Conservation (phyloP, 2,329 filamentous ascomycete genomes). For the Colletotrichum cordylinicola region DNA sequence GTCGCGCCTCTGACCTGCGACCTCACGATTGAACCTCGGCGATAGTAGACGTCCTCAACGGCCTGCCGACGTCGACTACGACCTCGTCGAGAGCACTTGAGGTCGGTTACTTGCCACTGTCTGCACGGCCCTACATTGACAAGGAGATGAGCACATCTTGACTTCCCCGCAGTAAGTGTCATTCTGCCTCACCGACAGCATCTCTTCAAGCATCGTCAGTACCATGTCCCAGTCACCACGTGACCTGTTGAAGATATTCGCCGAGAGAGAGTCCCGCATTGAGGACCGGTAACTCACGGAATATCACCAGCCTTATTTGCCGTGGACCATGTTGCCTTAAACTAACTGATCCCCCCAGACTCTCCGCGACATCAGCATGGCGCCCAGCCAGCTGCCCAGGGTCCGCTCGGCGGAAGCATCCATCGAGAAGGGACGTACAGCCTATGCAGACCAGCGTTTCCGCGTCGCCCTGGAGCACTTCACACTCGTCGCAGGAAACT, state of each 20-base stretch:
- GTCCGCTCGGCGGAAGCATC: slow-evolving; percentile 30
- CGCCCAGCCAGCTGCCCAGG: slow-evolving; percentile 2
- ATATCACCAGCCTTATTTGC: not conserved
- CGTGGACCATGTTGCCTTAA: not conserved
- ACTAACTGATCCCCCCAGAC: not conserved
- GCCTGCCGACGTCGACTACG: not conserved
- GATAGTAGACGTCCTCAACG: not conserved
- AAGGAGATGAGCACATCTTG: not conserved
- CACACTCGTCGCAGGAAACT: slow-evolving; percentile 28
- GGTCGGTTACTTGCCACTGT: not conserved
- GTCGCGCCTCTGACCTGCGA: slow-evolving; percentile 14
- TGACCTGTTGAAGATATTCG: no score
- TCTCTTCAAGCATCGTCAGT: not conserved
- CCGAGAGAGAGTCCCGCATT: not conserved
- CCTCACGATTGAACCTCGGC: slow-evolving; percentile 5
- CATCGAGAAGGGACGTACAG: slow-evolving; percentile 36
- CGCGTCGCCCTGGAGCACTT: slow-evolving; percentile 41
- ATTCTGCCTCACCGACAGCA: not conserved
- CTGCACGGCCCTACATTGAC: not conserved
- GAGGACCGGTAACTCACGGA: not conserved
- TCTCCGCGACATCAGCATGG: not conserved
- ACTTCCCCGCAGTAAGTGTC: not conserved
- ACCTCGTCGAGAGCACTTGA: not conserved
- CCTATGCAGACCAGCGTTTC: slow-evolving; percentile 38
- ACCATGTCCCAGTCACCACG: not conserved